A percentile compares a stretch with the other conserved stretches of the same genome.
Evolutionary conservation across 2,329 filamentous ascomycete genomes (phyloP).

Genomic region (Chrysosporium keratinophilum): DNA sequence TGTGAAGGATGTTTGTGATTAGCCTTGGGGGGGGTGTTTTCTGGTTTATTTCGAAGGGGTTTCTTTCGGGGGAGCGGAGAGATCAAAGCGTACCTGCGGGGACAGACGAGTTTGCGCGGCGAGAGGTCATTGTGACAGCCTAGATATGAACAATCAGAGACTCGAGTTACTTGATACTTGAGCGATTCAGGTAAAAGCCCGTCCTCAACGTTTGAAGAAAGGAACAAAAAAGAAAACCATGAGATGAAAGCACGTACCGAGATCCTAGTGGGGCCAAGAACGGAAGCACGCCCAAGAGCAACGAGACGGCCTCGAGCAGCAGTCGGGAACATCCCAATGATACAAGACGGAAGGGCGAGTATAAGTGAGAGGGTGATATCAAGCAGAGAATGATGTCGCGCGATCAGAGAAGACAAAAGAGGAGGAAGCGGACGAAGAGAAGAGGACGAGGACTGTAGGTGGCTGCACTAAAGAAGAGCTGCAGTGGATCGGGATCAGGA

Average conservation of each 20-base stretch:
- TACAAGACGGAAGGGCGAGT: constrained; percentile 9
- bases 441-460: constrained; percentile 14
- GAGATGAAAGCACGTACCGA: constrained; percentile 22
- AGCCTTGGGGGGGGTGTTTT: too few species aligned
- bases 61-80: not conserved
- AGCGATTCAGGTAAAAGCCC: constrained; percentile 10
- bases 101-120: constrained; percentile 31
- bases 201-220: not conserved
- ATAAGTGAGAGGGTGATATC: not conserved
- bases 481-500: constrained; percentile 16
- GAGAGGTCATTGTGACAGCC: constrained; percentile 33
- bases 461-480: constrained; percentile 11
- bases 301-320: constrained; percentile 36
- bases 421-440: constrained; percentile 6
- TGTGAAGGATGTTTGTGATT: not conserved
- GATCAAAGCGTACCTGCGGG: constrained; percentile 33
- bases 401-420: not conserved
- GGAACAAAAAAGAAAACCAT: too few species aligned
- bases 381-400: not conserved
- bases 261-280: constrained; percentile 26
- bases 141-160: constrained; percentile 15
- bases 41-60: too few species aligned
- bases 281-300: constrained; percentile 31
- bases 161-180: not conserved
- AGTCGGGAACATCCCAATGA: constrained; percentile 33